Evolutionary conservation across 768 basidiomycete species (phyloP).

Genomic region (Hirschioporus abietinus): DNA sequence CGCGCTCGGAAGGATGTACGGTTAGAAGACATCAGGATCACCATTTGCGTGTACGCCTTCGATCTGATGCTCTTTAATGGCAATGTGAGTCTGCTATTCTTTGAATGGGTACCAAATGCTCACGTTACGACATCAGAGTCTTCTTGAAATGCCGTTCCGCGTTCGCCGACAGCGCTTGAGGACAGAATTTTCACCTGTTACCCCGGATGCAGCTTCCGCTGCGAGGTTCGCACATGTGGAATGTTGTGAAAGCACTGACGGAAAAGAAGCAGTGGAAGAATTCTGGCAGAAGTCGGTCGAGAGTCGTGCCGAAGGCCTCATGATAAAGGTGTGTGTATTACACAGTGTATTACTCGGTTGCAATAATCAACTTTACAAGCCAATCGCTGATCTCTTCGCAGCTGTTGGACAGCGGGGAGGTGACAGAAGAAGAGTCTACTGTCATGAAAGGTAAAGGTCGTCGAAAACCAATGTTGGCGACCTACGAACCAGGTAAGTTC

Average conservation of each 20-base stretch:
- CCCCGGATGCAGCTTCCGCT: slow-evolving; percentile 33
- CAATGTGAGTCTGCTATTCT: slow-evolving; percentile 45
- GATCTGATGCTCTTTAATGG: slow-evolving; percentile 86
- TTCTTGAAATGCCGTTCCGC: slow-evolving; percentile 66
- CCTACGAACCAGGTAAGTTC: slow-evolving; percentile 69
- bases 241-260: slow-evolving; percentile 59
- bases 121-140: slow-evolving; percentile 37
- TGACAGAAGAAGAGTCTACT: slow-evolving; percentile 25
- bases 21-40: slow-evolving; percentile 65
- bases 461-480: slow-evolving; percentile 70
- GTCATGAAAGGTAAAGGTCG: slow-evolving; percentile 34
- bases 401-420: slow-evolving; percentile 59
- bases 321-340: slow-evolving; percentile 66
- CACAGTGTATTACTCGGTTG: slow-evolving; percentile 3
- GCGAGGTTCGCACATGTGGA: slow-evolving; percentile 75
- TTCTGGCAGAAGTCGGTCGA: slow-evolving; percentile 76
- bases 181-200: slow-evolving; percentile 51
- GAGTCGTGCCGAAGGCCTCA: slow-evolving; percentile 85
- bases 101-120: slow-evolving; percentile 5
- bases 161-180: slow-evolving; percentile 61
- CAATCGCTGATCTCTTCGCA: slow-evolving; percentile 24
- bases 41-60: slow-evolving; percentile 83
- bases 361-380: slow-evolving; percentile 4
- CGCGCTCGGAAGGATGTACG: slow-evolving; percentile 80
- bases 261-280: slow-evolving; percentile 54